Evolutionary conservation across 106 monocot genomes (phyloP), one percentile per base, ranked within the genome.

Genomic region (Phalaenopsis aphrodite): DNA sequence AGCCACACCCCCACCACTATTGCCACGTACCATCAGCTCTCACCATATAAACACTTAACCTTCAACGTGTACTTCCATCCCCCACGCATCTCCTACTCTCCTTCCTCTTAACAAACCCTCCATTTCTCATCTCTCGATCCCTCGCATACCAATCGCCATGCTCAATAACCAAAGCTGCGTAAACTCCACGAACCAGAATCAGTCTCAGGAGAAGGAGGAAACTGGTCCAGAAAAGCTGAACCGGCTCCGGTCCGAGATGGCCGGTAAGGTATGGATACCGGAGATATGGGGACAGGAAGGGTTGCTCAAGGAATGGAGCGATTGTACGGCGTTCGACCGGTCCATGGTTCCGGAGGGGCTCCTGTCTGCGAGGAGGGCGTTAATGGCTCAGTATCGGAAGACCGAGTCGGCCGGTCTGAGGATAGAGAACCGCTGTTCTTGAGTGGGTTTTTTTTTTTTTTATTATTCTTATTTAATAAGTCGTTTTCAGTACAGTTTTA

Each of bases 201-300:
- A 30, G 8, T 11, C 71, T 14, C 71, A 18, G 71, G 71, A 71
- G 38, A 24, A 65, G 48, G 82, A 73, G 71, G 42, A 69, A 9
- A 48, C 69, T 5, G 83, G 46, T 19, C 47, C 77, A 52, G 85
- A 85, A 48, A 82, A 78, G 83, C 30, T 85, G 64, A 88, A 88
- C 82, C 82, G 82, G 80, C 85, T 80, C 79, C 38, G 82, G 76
- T 73, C 56, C n/a, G 88, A 85, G 80, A 68, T 83, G 82, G 82
- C 82, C 1, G 88, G 88, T 7, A 24, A 75, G 39, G 88, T 88
- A 7, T 83, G 88, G 88, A 78, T 85, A 41, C 88, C 88, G 21
- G 88, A 88, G 23, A 83, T 78, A 8, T 88, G 88, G 88, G 85
- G 83, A 30, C 85, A 88, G 56, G 88, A 88, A 79, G 75, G 18